Conservation (phyloP, 2,329 filamentous ascomycete species). For the Ceratocystis colombiana region DNA sequence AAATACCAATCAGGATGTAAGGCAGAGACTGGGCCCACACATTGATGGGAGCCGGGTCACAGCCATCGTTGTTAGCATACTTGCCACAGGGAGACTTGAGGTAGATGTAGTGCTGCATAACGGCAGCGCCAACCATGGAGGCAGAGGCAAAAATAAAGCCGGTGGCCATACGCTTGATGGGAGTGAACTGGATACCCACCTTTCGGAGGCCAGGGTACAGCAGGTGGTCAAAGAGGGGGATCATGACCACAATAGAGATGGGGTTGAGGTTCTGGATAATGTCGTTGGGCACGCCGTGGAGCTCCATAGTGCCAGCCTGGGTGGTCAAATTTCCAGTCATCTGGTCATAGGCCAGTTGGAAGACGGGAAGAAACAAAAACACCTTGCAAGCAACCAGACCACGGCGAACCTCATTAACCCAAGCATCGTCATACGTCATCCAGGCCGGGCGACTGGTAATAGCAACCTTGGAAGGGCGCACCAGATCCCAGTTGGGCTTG, state of each 20-base stretch:
- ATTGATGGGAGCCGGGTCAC: constrained; percentile 51
- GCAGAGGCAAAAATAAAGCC: constrained; percentile 58
- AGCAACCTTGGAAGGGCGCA: constrained; percentile 56
- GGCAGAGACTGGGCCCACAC: constrained; percentile 50
- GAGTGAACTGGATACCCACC: constrained; percentile 55
- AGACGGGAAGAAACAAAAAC: constrained; percentile 58
- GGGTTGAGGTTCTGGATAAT: constrained; percentile 67
- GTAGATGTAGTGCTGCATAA: constrained; percentile 56
- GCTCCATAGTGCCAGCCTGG: constrained; percentile 56
- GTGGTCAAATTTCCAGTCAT: constrained; percentile 51
- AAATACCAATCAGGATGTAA: constrained; percentile 43
- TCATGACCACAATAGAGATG: constrained; percentile 63
- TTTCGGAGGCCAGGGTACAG: constrained; percentile 60
- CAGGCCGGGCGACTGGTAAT: constrained; percentile 49
- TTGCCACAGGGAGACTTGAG: constrained; percentile 50
- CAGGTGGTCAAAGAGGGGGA: constrained; percentile 58
- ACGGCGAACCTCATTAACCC: constrained; percentile 68
- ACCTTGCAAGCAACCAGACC: constrained; percentile 60
- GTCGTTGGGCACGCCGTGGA: constrained; percentile 66
- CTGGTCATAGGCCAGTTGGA: constrained; percentile 51
- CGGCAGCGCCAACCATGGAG: constrained; percentile 49
- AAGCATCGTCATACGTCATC: constrained; percentile 77
- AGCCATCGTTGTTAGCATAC: constrained; percentile 41
- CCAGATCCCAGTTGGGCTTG: constrained; percentile 55
- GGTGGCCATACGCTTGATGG: constrained; percentile 62